Conservation (phyloP, 2,329 filamentous ascomycete species). For the Paecilomyces sp. region DNA sequence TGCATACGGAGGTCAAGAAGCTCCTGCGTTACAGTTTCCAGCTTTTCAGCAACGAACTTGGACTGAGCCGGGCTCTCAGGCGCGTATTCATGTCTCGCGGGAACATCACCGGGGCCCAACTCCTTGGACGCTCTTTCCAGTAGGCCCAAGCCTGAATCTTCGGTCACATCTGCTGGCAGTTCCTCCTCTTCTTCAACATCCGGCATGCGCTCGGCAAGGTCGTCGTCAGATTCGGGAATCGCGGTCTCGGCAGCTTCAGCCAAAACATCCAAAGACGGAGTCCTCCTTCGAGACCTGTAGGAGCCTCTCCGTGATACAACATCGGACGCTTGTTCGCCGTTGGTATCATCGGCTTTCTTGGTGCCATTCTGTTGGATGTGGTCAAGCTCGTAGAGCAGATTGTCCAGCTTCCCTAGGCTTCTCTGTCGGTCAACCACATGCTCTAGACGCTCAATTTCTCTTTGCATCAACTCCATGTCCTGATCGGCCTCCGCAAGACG, state of each 20-base stretch:
- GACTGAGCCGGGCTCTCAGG: constrained; percentile 70
- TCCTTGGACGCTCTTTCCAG: constrained; percentile 28
- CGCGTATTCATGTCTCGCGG: constrained; percentile 35
- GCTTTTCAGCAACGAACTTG: constrained; percentile 82
- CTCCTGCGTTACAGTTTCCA: constrained; percentile 86
- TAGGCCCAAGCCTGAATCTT: constrained; percentile 26
- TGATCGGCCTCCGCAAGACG: constrained; percentile 92
- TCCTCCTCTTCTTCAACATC: constrained; percentile 19
- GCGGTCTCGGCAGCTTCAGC: constrained; percentile 39
- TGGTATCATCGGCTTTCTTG: constrained; percentile 22
- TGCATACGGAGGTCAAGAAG: constrained; percentile 83
- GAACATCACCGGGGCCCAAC: constrained; percentile 14
- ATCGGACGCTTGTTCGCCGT: constrained; percentile 8
- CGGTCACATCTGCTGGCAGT: constrained; percentile 12
- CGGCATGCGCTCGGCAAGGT: constrained; percentile 24
- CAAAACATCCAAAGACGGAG: constrained; percentile 33
- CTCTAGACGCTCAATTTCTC: constrained; percentile 88
- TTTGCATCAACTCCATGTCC: constrained; percentile 92
- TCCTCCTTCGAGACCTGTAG: constrained; percentile 21
- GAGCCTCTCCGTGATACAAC: constrained; percentile 11
- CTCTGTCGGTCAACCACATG: constrained; percentile 93
- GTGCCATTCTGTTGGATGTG: constrained; percentile 55
- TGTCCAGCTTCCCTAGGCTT: constrained; percentile 90
- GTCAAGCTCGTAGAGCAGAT: constrained; percentile 83
- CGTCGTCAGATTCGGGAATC: constrained; percentile 41